Base-by-base conservation (phyloP, 1,139 yeast genomes). In the Geotrichum histeridarum region DNA sequence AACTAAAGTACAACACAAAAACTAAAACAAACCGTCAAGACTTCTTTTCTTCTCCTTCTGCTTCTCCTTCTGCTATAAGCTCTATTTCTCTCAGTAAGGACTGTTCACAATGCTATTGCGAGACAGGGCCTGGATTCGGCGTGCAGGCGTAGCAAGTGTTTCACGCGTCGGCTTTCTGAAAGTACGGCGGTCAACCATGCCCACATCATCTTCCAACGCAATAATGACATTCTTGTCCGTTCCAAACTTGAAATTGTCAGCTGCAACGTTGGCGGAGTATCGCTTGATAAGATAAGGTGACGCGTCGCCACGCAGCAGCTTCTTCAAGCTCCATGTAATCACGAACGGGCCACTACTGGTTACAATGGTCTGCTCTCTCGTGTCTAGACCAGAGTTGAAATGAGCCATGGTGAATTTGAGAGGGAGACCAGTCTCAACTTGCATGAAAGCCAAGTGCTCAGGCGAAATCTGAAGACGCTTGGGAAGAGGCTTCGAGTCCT, bases 301-400 rank as follows among this genome's bases (percentile, higher is more conserved):
- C 33, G 72, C 70, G 57, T 77, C 80, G 54, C 83, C 82, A 49
- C 73, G 69, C 51, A 84, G 67, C 9, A 84, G 74, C 64, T 81
- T 80, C 60, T 74, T 76, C 63, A 90, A 67, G n/a, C 85, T 81
- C 96, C 96, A 89, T 1, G 86, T 77, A 36, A 90, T 78, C 33
- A 89, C 84, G 68, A 81, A 90, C 12, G 90, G 90, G 1, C 96
- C 96, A 1, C 84, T 75, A 9, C 93, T 82, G 1, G 95, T 79
- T 31, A 88, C 82, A 54, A 89, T 85, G 1, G 83, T 76, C 37
- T 86, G 83, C 63, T 88, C 95, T 58, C 77, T 80, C 37, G 80
- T 67, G 51, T 78, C 77, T 14, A 79, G 54, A 49, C 90, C 90
- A 32, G 84, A 77, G 67, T 89, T 86, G 75, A 90, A 90, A 60